Evolutionary conservation across 73 alveolate genomes (phyloP).

Genomic region (Symbiodinium natans): DNA sequence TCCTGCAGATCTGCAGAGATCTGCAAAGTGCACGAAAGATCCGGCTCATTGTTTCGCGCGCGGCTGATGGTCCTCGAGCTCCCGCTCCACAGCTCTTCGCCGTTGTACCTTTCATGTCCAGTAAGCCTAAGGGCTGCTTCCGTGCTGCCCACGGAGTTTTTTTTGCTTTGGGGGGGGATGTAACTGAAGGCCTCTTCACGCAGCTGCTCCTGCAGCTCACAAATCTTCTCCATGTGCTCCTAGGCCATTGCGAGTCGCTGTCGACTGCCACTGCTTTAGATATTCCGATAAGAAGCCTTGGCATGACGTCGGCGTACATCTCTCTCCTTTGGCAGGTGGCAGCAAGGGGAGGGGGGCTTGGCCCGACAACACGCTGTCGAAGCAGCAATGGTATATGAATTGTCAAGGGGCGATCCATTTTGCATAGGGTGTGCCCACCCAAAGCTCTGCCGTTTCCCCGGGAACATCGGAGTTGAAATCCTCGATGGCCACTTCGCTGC

Average conservation of each 20-base stretch:
- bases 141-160: not conserved
- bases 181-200: not conserved
- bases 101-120: not conserved
- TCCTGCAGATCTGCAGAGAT: constrained; percentile 36
- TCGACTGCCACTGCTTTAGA: not conserved
- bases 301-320: constrained; percentile 73
- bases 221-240: constrained; percentile 36
- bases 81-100: not conserved
- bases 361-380: not conserved
- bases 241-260: not conserved
- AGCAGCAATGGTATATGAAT: not conserved
- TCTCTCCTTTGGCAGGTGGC: constrained; percentile 13
- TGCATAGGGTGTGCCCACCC: constrained; percentile 91
- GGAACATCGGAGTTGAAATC: constrained; percentile 78
- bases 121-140: not conserved
- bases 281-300: not conserved
- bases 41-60: too few relatives aligned
- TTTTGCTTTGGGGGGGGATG: too few relatives aligned
- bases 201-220: constrained; percentile 22
- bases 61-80: constrained; percentile 15
- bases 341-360: not conserved
- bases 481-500: not conserved
- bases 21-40: not conserved
- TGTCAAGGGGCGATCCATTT: constrained; percentile 55
- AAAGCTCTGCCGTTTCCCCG: constrained; percentile 72